Evolutionary conservation across 176 grass and related monocot species (phyloP).

Genomic region (Rhynchospora breviuscula): DNA sequence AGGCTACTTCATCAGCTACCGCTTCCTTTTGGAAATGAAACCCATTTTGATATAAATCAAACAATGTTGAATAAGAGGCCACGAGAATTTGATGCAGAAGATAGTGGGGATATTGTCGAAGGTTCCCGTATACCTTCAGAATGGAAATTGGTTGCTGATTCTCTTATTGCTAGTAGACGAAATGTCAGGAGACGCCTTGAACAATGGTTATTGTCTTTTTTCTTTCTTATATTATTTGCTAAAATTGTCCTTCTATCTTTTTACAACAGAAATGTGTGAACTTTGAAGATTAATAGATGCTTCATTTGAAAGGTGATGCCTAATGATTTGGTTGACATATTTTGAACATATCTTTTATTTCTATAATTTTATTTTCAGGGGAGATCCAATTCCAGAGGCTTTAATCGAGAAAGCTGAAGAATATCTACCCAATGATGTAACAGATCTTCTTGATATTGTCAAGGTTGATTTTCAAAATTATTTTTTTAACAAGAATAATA

Average conservation of each 20-base stretch:
- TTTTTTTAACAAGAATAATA: conserved; percentile 7
- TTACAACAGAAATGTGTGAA: background rate
- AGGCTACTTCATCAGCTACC: conserved; percentile 71
- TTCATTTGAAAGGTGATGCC: background rate
- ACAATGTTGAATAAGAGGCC: conserved; percentile 15
- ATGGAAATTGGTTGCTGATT: conserved; percentile 56
- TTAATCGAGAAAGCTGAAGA: conserved; percentile 74
- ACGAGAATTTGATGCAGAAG: background rate
- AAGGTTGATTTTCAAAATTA: conserved; percentile 47
- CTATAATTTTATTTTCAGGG: conserved; percentile 44
- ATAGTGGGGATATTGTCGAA: conserved; percentile 8
- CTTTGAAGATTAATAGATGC: background rate
- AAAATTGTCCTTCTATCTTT: background rate
- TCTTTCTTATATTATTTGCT: conserved; percentile 6
- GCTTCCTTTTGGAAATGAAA: conserved; percentile 32
- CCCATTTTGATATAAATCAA: conserved; percentile 17
- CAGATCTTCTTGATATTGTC: conserved; percentile 46
- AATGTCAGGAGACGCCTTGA: conserved; percentile 56
- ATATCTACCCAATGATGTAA: conserved; percentile 63
- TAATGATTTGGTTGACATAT: background rate
- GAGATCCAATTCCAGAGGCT: conserved; percentile 52
- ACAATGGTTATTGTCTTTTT: conserved; percentile 46
- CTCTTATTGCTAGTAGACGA: conserved; percentile 51
- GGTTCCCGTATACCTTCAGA: conserved; percentile 35
- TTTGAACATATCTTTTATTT: background rate